These are phyloP conservation scores for Saussurea involucrata DNA, from an alignment of 129 eudicot species.

Conservation along the genomic window DNA sequence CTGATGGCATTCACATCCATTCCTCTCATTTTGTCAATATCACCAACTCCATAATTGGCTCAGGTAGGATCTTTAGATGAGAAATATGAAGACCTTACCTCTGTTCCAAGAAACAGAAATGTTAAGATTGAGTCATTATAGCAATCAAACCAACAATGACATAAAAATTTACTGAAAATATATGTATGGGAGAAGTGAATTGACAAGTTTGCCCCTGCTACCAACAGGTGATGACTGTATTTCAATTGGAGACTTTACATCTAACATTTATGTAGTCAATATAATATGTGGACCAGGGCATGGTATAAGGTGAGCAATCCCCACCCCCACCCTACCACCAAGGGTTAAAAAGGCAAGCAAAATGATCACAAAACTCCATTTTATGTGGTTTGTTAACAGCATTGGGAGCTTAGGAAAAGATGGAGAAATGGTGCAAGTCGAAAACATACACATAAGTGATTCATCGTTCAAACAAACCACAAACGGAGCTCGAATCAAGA, in stretches of 20 bases:
- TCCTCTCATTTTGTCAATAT: slow-evolving; percentile 37
- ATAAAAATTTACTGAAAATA: neutral
- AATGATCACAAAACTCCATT: neutral
- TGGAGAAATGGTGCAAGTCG: slow-evolving; percentile 44
- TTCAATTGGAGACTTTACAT: slow-evolving; percentile 60
- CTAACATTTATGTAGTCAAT: slow-evolving; percentile 38
- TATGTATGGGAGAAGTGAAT: neutral
- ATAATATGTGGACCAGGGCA: slow-evolving; percentile 82
- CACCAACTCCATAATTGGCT: slow-evolving; percentile 35
- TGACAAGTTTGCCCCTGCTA: neutral
- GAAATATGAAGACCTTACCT: neutral
- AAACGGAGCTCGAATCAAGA: slow-evolving; percentile 83
- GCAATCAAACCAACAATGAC: neutral
- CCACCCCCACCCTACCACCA: neutral
- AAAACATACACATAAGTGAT: slow-evolving; percentile 43
- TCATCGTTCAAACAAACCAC: slow-evolving; percentile 51
- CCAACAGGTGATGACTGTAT: slow-evolving; percentile 69
- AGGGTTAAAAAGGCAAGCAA: neutral
- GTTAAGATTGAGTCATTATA: neutral
- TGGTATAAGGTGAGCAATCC: slow-evolving; percentile 57
- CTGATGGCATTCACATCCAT: slow-evolving; percentile 77
- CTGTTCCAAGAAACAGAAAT: neutral
- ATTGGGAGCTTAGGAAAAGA: slow-evolving; percentile 73
- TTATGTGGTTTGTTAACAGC: slow-evolving; percentile 18
- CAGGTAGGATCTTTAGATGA: neutral